phyloP scores from a whole-genome alignment of 345 rosid species.

The Lagerstroemia speciosa region DNA sequence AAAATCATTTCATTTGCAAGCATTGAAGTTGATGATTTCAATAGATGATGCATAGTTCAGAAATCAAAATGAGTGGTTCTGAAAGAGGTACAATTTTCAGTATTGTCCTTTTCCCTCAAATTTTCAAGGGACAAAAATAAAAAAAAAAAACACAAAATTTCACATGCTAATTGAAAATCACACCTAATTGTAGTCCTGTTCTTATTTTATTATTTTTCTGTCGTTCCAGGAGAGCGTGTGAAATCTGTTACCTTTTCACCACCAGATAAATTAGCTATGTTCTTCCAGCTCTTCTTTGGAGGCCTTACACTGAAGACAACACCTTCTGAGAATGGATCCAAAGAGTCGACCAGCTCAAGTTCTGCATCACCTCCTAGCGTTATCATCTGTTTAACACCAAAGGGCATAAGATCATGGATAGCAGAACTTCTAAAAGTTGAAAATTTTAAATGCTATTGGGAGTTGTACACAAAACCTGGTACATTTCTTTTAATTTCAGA shows the following conservation, averaged over 20 bases:
- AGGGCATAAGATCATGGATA: background rate
- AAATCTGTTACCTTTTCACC: constrained; percentile 73
- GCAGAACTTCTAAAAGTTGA: background rate
- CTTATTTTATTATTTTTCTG: background rate
- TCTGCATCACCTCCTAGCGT: constrained; percentile 99
- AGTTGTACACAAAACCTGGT: constrained; percentile 56
- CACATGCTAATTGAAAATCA: background rate
- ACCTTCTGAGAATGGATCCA: constrained; percentile 98
- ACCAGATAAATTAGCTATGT: constrained; percentile 89
- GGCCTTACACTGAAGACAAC: constrained; percentile 97
- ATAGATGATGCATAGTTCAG: background rate
- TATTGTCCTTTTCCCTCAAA: background rate
- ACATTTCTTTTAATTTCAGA: constrained; percentile 93
- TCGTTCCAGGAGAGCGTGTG: background rate
- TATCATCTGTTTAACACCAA: constrained; percentile 56
- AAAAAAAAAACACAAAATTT: too few relatives aligned
- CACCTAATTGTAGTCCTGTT: too few relatives aligned
- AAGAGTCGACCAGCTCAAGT: constrained; percentile 90
- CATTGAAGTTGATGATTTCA: background rate
- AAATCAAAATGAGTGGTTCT: background rate
- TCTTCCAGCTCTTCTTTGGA: constrained; percentile 98
- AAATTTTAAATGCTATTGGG: background rate
- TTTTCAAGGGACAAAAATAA: background rate
- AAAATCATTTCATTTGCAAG: background rate
- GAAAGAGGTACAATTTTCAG: background rate